Conservation (phyloP, 805 yeast genomes). For the Yarrowia sp. region DNA sequence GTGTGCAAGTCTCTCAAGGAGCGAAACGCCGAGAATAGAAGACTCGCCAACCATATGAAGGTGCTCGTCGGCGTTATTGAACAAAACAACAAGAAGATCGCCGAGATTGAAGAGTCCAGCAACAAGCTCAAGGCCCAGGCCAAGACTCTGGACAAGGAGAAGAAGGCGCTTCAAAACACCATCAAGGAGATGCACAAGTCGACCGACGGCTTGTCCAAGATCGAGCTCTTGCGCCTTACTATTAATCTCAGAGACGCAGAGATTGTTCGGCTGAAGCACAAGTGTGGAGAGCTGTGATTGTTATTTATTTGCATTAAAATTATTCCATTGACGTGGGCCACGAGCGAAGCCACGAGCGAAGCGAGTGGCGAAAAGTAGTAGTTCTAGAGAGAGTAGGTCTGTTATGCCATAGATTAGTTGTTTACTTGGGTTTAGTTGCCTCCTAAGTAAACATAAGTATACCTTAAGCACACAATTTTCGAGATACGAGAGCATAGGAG, state of each 20-base stretch:
- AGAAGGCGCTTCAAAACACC: slow-evolving; percentile 23
- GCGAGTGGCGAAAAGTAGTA: too few species aligned
- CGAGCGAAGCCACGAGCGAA: too few species aligned
- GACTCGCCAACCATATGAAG: slow-evolving; percentile 18
- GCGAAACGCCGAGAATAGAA: slow-evolving; percentile 13
- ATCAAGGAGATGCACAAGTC: slow-evolving; percentile 21
- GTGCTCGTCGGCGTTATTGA: slow-evolving; percentile 17
- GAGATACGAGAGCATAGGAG: too few species aligned
- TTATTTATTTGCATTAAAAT: slow-evolving; percentile 21
- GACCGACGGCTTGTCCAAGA: slow-evolving; percentile 24
- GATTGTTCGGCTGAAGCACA: slow-evolving; percentile 18
- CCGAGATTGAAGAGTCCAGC: neutral
- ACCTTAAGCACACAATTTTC: too few species aligned
- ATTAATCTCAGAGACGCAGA: slow-evolving; percentile 22
- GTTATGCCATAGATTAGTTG: too few species aligned
- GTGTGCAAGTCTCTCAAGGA: slow-evolving; percentile 32
- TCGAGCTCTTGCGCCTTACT: slow-evolving; percentile 20
- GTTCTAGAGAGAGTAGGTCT: too few species aligned
- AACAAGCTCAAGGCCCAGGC: neutral
- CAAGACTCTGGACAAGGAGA: slow-evolving; percentile 13
- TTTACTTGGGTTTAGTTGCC: too few species aligned
- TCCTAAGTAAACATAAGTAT: too few species aligned
- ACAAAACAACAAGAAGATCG: slow-evolving; percentile 16
- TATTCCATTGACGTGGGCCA: neutral
- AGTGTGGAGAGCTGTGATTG: slow-evolving; percentile 25